Evolutionary conservation across 2,329 filamentous ascomycete species (phyloP).

Genomic region (Coccinonectria pachysandricola): DNA sequence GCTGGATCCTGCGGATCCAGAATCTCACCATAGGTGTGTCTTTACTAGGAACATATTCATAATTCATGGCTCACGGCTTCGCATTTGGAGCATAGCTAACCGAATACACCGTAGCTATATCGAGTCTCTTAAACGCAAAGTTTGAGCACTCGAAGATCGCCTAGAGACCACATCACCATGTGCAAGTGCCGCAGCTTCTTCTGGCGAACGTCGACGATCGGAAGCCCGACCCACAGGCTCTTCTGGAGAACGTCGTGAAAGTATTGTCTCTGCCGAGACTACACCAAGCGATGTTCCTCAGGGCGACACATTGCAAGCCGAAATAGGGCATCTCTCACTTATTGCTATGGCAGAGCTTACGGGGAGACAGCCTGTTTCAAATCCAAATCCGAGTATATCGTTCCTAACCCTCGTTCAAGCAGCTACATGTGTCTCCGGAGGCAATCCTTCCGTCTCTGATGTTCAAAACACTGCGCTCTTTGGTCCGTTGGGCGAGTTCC

Average conservation of each 20-base stretch:
- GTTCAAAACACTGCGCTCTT: constrained; percentile 3
- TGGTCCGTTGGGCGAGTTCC: constrained; percentile 4
- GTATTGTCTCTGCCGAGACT: too few relatives aligned
- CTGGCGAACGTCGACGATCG: too few relatives aligned
- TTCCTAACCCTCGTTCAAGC: constrained; percentile 5
- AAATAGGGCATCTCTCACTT: constrained; percentile 4
- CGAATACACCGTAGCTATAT: too few relatives aligned
- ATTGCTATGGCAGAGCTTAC: constrained; percentile 7
- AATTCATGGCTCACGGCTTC: too few relatives aligned
- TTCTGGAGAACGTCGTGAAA: too few relatives aligned
- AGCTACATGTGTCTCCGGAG: constrained; percentile 4
- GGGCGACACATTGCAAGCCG: constrained; percentile 2
- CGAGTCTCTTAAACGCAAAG: constrained; percentile 4
- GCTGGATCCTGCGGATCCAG: constrained; percentile 3
- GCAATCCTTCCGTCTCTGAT: constrained; percentile 3
- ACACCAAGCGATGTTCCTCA: constrained; percentile 1
- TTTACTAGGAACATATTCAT: constrained; percentile 1
- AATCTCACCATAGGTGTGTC: constrained; percentile 5
- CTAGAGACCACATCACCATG: constrained; percentile 1
- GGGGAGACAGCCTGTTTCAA: constrained; percentile 3
- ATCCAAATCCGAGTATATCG: constrained; percentile 2
- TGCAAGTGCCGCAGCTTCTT: too few relatives aligned
- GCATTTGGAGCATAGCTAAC: too few relatives aligned
- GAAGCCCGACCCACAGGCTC: too few relatives aligned
- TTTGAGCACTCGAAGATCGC: constrained; percentile 3